Evolutionary conservation across 2,329 filamentous ascomycete genomes (phyloP).

Genomic region (Calonectria pseudoreteaudii): DNA sequence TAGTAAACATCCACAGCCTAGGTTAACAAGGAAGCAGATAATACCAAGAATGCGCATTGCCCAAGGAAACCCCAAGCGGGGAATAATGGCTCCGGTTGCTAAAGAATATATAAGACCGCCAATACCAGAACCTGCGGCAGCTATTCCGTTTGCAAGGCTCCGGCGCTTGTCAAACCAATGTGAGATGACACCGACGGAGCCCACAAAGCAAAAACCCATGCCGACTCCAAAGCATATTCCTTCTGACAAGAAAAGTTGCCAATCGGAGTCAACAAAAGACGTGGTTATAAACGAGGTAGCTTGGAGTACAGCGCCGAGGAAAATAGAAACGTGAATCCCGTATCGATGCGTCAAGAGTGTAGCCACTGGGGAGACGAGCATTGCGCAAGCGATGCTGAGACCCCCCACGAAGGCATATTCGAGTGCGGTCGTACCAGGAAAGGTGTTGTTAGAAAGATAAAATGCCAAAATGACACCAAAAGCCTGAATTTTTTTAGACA

Average conservation of each 20-base stretch:
- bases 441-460: constrained; percentile 54
- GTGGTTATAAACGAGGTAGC: constrained; percentile 64
- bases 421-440: constrained; percentile 62
- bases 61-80: constrained; percentile 65
- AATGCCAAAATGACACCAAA: constrained; percentile 22
- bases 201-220: constrained; percentile 71
- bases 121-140: constrained; percentile 63
- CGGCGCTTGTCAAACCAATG: constrained; percentile 71
- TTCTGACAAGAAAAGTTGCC: constrained; percentile 71
- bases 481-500: background rate
- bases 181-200: constrained; percentile 65
- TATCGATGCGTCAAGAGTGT: constrained; percentile 42
- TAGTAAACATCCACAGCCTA: constrained; percentile 51
- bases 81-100: constrained; percentile 62
- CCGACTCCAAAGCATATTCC: constrained; percentile 71
- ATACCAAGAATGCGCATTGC: constrained; percentile 64
- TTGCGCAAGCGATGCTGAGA: constrained; percentile 61
- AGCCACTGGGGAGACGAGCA: constrained; percentile 56
- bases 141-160: constrained; percentile 68
- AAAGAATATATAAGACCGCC: constrained; percentile 42
- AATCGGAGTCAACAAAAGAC: constrained; percentile 63
- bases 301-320: constrained; percentile 65
- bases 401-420: constrained; percentile 71
- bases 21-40: constrained; percentile 65
- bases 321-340: constrained; percentile 52